phyloP scores from a whole-genome alignment of 768 basidiomycete genomes.

The Leccinum uliginosum region DNA sequence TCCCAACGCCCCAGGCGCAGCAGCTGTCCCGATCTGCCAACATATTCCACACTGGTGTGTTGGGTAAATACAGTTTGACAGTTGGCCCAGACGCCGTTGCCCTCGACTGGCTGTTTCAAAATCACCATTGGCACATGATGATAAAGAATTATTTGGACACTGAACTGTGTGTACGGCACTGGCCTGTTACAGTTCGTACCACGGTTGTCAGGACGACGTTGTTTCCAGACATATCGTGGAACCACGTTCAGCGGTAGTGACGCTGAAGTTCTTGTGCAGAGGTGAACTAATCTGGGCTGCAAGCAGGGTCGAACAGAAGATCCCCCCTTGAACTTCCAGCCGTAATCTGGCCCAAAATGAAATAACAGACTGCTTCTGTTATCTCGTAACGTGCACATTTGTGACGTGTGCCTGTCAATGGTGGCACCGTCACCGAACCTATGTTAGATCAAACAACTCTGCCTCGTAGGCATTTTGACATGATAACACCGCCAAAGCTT shows the following conservation, averaged over 20 bases:
- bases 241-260: neutral
- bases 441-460: neutral
- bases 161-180: neutral
- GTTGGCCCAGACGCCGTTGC: neutral
- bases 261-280: neutral
- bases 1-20: neutral
- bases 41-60: neutral
- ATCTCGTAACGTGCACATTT: constrained; percentile 9
- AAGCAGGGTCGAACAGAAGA: neutral
- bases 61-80: neutral
- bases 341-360: constrained; percentile 1
- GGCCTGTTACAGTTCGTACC: neutral
- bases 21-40: neutral
- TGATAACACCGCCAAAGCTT: constrained; percentile 11
- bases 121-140: neutral
- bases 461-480: constrained; percentile 6
- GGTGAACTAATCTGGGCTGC: neutral
- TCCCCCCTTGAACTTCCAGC: neutral
- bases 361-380: constrained; percentile 7
- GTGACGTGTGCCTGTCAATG: constrained; percentile 12
- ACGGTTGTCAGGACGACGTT: neutral
- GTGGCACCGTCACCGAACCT: neutral
- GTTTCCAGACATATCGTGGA: neutral
- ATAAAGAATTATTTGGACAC: neutral
- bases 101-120: neutral